Base-by-base conservation (phyloP, 202 grass and related monocot species). In the Sporobolus alterniflorus region DNA sequence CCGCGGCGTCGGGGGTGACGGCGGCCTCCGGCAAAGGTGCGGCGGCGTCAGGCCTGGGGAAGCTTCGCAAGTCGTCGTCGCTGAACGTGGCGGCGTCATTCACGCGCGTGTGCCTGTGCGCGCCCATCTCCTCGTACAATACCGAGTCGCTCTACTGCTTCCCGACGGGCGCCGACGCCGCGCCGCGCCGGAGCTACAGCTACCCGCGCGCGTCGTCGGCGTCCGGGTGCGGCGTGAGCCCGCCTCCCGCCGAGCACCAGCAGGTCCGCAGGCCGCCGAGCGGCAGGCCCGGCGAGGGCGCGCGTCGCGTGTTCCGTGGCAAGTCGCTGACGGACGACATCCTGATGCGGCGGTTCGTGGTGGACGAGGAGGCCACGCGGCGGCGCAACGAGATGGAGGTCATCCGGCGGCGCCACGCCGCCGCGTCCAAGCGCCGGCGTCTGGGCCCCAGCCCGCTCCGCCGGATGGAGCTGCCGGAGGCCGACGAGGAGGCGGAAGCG, bases 361-460 rank as follows among this genome's bases (percentile, higher is more conserved):
- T 95, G 67, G 92, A 91, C 60, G 96, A 98, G 91, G 96, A 85
- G 76, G 96, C 96, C 2, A 89, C 83, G 85, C 78, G 90, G 76
- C 86, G 96, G 83, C 90, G 90, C 17, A 98, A 92, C 88, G 84
- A 98, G 83, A 98, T 98, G 88, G 96, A 98, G 79, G 92, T 94
- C 26, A 81, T 98, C 73, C 87, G 87, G 64, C 92, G 88, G 79
- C 88, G 93, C 76, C 92, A 96, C 85, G 89, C 91, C 0, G 77
- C 65, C 39, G 87, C 91, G 0, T 24, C 82, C 69, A 90, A 87
- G 84, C 90, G 96, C 50, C 92, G 90, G 79, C 87, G 83, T 65
- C 82, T 98, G 0, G 96, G 93, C 2, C 96, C 87, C 3, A 98
- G 96, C 85, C 96, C 93, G 41, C 96, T 98, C 3, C 71, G 91